Conservation (phyloP, 176 grass and related monocot species). For the Zoysia pacifica region DNA sequence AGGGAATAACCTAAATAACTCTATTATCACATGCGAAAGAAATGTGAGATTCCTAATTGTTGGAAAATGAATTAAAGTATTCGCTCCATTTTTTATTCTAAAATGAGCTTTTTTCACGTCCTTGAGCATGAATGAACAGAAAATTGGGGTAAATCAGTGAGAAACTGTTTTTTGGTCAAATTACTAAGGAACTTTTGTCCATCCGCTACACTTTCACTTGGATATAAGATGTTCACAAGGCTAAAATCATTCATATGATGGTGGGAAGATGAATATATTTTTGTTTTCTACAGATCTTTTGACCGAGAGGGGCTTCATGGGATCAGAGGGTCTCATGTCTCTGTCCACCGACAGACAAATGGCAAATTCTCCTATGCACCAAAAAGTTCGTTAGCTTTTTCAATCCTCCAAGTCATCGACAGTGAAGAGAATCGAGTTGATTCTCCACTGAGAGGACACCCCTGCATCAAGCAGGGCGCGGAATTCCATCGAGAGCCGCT, state of each 20-base stretch:
- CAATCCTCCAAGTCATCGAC: background rate
- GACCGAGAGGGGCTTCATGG: background rate
- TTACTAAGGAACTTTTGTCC: background rate
- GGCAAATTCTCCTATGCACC: background rate
- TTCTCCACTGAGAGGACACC: slow-evolving; percentile 22
- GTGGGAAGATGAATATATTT: background rate
- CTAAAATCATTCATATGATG: background rate
- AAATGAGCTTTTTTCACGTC: no score
- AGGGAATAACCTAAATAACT: no score
- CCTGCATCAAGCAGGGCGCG: background rate
- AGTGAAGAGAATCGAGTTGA: slow-evolving; percentile 1
- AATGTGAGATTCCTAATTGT: background rate
- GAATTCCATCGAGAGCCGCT: no score
- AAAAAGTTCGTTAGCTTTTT: slow-evolving; percentile 3
- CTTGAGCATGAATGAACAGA: background rate
- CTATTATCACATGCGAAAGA: no score
- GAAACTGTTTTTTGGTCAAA: background rate
- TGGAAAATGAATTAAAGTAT: no score
- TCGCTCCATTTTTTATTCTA: no score
- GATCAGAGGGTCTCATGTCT: background rate
- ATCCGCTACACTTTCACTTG: background rate
- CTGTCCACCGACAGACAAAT: slow-evolving; percentile 5
- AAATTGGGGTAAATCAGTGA: background rate
- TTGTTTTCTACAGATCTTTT: background rate
- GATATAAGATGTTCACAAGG: background rate